Evolutionary conservation across 2,329 filamentous ascomycete species (phyloP).

Genomic region (Amylocarpus encephaloides): DNA sequence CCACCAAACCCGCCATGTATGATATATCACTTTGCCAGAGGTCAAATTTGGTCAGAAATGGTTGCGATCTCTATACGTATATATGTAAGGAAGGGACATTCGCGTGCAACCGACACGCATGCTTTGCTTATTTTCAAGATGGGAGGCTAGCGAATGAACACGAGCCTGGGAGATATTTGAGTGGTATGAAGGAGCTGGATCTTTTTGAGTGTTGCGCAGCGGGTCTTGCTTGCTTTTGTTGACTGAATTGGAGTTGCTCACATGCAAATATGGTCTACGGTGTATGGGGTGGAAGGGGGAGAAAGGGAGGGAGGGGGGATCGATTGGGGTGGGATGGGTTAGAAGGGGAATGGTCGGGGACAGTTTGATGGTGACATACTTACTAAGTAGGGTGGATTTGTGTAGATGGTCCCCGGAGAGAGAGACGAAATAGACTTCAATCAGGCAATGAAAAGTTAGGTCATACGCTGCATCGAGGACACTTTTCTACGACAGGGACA

Average conservation of each 20-base stretch:
- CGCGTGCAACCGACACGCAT: not conserved
- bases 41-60: constrained; percentile 1
- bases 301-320: not conserved
- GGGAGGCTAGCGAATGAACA: not conserved
- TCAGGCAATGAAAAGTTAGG: too few relatives aligned
- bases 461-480: too few relatives aligned
- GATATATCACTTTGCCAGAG: not conserved
- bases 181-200: not conserved
- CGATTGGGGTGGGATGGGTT: not conserved
- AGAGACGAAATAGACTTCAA: too few relatives aligned
- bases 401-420: too few relatives aligned
- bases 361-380: too few relatives aligned
- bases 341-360: not conserved
- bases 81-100: not conserved
- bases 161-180: constrained; percentile 2
- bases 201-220: constrained; percentile 10
- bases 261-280: not conserved
- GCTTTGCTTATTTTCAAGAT: constrained; percentile 1
- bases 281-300: too few relatives aligned
- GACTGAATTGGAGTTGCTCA: not conserved
- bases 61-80: constrained; percentile 1
- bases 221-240: constrained; percentile 18
- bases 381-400: too few relatives aligned
- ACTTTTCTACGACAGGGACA: too few relatives aligned
- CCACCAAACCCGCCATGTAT: not conserved